Base-by-base conservation (phyloP, 2,329 filamentous ascomycete species). In the Sporothrix sp. region DNA sequence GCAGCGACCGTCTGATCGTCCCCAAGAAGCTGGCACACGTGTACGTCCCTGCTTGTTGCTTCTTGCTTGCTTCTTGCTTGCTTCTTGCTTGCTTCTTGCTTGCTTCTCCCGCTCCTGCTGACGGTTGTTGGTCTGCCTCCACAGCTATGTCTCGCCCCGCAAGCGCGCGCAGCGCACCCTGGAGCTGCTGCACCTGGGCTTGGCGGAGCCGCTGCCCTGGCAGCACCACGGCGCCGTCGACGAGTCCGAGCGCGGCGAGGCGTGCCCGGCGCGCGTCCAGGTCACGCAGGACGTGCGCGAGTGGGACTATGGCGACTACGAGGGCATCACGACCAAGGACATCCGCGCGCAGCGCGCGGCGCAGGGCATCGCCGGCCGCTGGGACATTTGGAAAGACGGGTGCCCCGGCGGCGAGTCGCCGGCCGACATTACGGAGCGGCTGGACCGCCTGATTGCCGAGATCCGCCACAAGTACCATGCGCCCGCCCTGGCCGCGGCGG, bases 301-400 rank as follows among this genome's bases (percentile, higher is more conserved):
- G 65, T 93, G 88, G 87, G 84, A 93, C 67, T 94, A 95, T 62
- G 88, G 86, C 39, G 78, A 84, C 58, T 95, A 94, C 62, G 87
- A 95, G 68, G 88, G 88, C 8, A 76, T 93, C 62, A 87, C 84
- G 32, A 83, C 76, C 55, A 68, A 73, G 14, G 73, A 87, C 57
- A 94, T 94, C 62, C 72, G 77, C 46, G 71, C 73, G 48, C 61
- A 69, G 57, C 76, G 77, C 46, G 71, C 68, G 53, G 70, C 75
- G 59, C 70, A 79, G 52, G 85, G 85, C 7, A 68, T 76, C 18
- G 57, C 70, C 36, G 73, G 70, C 4, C 65, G 68, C 21, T 94
- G 87, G 87, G 85, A 93, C 68, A 94, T 95, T 57, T 95, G 88
- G 88, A 73, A 71, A n/a, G 87, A 94, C 63, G 88, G 88, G 0